Evolutionary conservation across 371 early-diverging fungal species (phyloP), one percentile per base, ranked within the genome.

Genomic region (Rhizopus stolonifer): DNA sequence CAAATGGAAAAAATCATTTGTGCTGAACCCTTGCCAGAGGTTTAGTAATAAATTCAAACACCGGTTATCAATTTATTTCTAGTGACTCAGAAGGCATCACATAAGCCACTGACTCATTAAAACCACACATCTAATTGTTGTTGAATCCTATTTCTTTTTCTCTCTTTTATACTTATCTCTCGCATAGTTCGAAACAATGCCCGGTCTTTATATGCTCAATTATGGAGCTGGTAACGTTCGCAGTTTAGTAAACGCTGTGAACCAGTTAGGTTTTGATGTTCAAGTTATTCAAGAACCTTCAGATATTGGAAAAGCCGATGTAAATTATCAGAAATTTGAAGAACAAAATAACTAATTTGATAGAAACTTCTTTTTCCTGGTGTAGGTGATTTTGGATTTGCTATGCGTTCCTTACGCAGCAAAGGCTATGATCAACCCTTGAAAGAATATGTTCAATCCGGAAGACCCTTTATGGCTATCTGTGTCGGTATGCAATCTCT

Each of bases 181-280:
- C n/a, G n/a, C n/a, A n/a, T n/a, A n/a, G n/a, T n/a, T n/a, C n/a
- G n/a, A n/a, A n/a, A 60, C 52, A 40, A 85, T 85, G 85, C 46
- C 75, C 18, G 79, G 77, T 40, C 70, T 81, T 58, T 92, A 88
- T 68, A 82, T 93, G 52, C 85, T 98, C 46, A 98, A 98, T 80
- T 98, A 98, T 77, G 99, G 99, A 19, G 99, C 98, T 11, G 99
- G 99, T 44, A 98, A 98, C 70, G 95, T 96, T 42, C 92, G 96
- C 49, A 93, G 94, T 51, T 79, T 98, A 56, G 82, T 95, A 49
- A 98, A 98, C 64, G 98, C 97, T 2, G 91, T 98, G 40, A 77
- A 87, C 53, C 74, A 81, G 52, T 79, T 96, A 19, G 99, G 98
- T 24, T 86, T 84, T 66, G 83, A 87, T n/a, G 87, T 98, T 39